These are phyloP conservation scores for Tolypocladium cylindrosporum DNA, from an alignment of 2,329 filamentous ascomycete species.

Conservation along the genomic window DNA sequence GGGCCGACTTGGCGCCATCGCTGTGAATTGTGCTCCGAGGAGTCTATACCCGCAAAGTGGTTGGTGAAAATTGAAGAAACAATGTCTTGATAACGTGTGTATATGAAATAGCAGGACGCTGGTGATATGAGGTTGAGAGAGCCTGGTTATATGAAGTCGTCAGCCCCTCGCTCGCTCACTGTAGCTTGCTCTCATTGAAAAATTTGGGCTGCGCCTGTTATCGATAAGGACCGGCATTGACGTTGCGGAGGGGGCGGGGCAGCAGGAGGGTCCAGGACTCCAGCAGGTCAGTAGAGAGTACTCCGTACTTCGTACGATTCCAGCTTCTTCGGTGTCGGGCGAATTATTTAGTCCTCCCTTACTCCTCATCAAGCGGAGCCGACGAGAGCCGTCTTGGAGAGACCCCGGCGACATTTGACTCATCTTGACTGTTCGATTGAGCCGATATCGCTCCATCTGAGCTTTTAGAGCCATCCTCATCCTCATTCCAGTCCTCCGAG, in stretches of 20 bases:
- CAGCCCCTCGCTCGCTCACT: not conserved
- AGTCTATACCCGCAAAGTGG: not conserved
- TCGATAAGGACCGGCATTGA: slow-evolving; percentile 16
- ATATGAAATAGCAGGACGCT: not conserved
- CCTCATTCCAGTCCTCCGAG: not conserved
- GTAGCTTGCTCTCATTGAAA: slow-evolving; percentile 8
- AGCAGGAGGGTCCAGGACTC: too few species aligned
- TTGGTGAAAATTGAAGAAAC: not conserved
- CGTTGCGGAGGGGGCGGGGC: not conserved
- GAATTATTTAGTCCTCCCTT: not conserved
- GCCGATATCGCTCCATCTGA: not conserved
- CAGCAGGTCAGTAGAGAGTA: too few species aligned
- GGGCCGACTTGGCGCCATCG: slow-evolving; percentile 32
- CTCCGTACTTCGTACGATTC: not conserved
- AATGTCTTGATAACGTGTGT: not conserved
- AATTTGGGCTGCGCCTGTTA: slow-evolving; percentile 17
- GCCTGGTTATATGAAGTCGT: not conserved
- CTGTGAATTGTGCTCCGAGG: slow-evolving; percentile 1
- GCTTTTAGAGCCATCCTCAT: too few species aligned
- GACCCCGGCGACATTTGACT: not conserved
- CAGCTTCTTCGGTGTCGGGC: not conserved
- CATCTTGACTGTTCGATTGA: not conserved
- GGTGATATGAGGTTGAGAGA: not conserved
- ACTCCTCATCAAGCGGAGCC: too few species aligned
- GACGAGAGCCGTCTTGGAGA: not conserved